phyloP scores from a whole-genome alignment of 306 rosid species.

The Prinsepia uniflora region DNA sequence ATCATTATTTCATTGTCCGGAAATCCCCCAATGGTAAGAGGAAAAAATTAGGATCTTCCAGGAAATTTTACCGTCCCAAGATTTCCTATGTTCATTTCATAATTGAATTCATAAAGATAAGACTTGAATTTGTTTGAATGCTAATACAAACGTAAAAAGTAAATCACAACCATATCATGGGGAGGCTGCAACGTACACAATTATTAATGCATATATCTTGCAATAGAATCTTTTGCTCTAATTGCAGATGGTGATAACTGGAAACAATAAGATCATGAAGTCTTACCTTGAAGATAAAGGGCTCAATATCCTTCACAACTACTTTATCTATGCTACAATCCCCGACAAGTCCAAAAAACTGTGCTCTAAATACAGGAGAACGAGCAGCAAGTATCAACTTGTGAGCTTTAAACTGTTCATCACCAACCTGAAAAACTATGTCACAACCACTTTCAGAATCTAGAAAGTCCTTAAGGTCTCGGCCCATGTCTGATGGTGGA shows the following conservation, averaged over 20 bases:
- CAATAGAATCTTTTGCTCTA: slow-evolving; percentile 15
- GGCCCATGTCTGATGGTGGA: slow-evolving; percentile 64
- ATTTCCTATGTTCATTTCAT: slow-evolving; percentile 1
- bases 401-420: slow-evolving; percentile 74
- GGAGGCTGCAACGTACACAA: background rate
- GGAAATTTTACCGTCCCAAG: background rate
- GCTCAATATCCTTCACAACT: slow-evolving; percentile 71
- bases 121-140: background rate
- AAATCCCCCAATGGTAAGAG: background rate
- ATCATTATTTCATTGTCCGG: background rate
- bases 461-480: slow-evolving; percentile 60
- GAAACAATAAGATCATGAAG: slow-evolving; percentile 13
- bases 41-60: background rate
- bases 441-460: slow-evolving; percentile 74
- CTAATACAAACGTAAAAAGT: background rate
- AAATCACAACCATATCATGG: background rate
- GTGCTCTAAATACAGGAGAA: slow-evolving; percentile 78
- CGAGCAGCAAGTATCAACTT: slow-evolving; percentile 83
- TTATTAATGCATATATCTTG: background rate
- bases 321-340: slow-evolving; percentile 56
- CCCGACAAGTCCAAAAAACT: slow-evolving; percentile 73
- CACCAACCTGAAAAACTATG: slow-evolving; percentile 65
- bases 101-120: background rate
- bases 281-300: slow-evolving; percentile 83
- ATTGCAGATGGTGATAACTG: slow-evolving; percentile 9